phyloP scores from a whole-genome alignment of 148 eudicot species.

The Fagopyrum esculentum region DNA sequence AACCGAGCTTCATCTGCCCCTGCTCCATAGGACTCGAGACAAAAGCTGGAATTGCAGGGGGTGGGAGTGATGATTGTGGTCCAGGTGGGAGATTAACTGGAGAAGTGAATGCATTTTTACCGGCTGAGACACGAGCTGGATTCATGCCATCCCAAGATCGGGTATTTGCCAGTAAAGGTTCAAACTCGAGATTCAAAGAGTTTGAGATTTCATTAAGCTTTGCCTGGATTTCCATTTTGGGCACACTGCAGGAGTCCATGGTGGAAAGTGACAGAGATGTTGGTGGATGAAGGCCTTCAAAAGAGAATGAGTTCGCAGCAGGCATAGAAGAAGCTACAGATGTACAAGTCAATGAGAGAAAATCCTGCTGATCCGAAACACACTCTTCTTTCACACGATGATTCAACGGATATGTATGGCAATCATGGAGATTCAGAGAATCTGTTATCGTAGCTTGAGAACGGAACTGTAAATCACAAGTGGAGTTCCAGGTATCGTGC shows the following conservation, averaged over 20 bases:
- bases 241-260: neutral
- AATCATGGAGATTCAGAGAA: slow-evolving; percentile 23
- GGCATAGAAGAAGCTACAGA: neutral
- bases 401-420: slow-evolving; percentile 13
- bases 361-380: slow-evolving; percentile 1
- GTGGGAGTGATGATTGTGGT: too few species aligned
- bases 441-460: slow-evolving; percentile 24
- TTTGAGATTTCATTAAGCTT: neutral
- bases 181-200: slow-evolving; percentile 5
- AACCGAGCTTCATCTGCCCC: neutral
- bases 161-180: neutral
- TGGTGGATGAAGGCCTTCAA: neutral
- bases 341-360: slow-evolving; percentile 3
- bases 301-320: neutral
- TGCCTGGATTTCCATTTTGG: neutral
- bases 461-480: slow-evolving; percentile 39
- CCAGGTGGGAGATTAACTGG: too few species aligned
- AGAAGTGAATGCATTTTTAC: too few species aligned
- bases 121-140: too few species aligned
- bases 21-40: neutral
- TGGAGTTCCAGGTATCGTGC: slow-evolving; percentile 45
- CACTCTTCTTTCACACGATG: slow-evolving; percentile 1
- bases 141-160: neutral
- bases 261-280: slow-evolving; percentile 11
- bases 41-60: neutral